phyloP scores from a whole-genome alignment of 352 stramenopile genomes.

The Pythium myriotylum region DNA sequence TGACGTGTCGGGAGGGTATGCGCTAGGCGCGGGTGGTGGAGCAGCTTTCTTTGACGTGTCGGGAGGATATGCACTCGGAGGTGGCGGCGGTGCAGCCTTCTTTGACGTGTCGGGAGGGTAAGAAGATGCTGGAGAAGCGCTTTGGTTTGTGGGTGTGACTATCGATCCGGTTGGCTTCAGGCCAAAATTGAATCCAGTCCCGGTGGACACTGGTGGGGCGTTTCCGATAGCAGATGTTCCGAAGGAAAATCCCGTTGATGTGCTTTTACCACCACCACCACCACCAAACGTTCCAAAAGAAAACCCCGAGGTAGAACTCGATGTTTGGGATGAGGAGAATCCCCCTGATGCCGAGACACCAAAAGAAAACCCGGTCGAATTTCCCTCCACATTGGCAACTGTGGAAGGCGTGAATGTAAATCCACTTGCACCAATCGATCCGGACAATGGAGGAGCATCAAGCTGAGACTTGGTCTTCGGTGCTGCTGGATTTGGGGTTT shows the following conservation, averaged over 20 bases:
- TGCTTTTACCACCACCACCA: neutral
- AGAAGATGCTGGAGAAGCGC: too few species aligned
- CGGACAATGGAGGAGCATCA: slow-evolving; percentile 25
- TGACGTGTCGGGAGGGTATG: too few species aligned
- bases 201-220: neutral
- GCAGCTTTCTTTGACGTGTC: slow-evolving; percentile 6
- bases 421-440: slow-evolving; percentile 37
- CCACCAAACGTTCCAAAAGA: slow-evolving; percentile 35
- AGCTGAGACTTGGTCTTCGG: slow-evolving; percentile 26
- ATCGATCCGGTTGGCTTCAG: neutral
- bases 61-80: slow-evolving; percentile 6
- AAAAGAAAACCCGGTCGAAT: slow-evolving; percentile 19
- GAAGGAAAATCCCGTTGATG: slow-evolving; percentile 11
- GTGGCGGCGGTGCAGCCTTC: too few species aligned
- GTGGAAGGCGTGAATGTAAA: slow-evolving; percentile 42
- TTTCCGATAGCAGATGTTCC: neutral
- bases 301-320: slow-evolving; percentile 21
- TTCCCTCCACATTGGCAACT: neutral
- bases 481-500: slow-evolving; percentile 50
- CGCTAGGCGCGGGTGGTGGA: slow-evolving; percentile 5
- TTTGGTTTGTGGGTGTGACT: too few species aligned
- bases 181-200: neutral
- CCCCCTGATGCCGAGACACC: slow-evolving; percentile 7
- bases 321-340: neutral
- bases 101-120: neutral